Conservation (phyloP, 345 rosid genomes). For the Tarenaya hassleriana region DNA sequence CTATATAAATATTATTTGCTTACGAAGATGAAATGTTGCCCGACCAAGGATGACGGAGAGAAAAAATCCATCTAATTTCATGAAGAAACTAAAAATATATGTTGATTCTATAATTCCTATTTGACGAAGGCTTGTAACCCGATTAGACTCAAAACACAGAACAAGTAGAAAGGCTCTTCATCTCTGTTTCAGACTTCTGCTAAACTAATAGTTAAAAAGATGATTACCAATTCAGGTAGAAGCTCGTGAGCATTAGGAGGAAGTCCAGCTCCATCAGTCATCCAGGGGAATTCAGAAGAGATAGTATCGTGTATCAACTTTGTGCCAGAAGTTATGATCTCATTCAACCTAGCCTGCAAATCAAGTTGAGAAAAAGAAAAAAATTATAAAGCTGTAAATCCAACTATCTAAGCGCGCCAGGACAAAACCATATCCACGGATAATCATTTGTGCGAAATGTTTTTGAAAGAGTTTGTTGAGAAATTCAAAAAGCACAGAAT, state of each 20-base stretch:
- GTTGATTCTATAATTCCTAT: no score
- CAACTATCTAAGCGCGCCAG: not conserved
- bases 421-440: conserved; percentile 5
- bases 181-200: conserved; percentile 1
- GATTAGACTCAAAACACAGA: not conserved
- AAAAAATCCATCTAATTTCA: no score
- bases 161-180: conserved; percentile 1
- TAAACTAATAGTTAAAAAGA: conserved; percentile 5
- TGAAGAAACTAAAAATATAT: no score
- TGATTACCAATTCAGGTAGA: conserved; percentile 67
- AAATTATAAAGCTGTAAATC: not conserved
- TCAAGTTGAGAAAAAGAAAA: not conserved
- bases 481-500: no score
- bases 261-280: conserved; percentile 95
- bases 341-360: conserved; percentile 82
- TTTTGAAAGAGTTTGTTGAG: conserved; percentile 1
- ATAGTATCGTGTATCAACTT: conserved; percentile 39
- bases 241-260: conserved; percentile 83
- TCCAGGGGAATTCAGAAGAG: conserved; percentile 76
- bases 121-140: not conserved
- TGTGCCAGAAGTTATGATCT: conserved; percentile 60
- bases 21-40: no score
- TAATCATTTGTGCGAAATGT: not conserved
- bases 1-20: no score
- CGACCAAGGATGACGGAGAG: no score